Evolutionary conservation across 2,329 filamentous ascomycete species (phyloP).

Genomic region (Colletotrichum incanum): DNA sequence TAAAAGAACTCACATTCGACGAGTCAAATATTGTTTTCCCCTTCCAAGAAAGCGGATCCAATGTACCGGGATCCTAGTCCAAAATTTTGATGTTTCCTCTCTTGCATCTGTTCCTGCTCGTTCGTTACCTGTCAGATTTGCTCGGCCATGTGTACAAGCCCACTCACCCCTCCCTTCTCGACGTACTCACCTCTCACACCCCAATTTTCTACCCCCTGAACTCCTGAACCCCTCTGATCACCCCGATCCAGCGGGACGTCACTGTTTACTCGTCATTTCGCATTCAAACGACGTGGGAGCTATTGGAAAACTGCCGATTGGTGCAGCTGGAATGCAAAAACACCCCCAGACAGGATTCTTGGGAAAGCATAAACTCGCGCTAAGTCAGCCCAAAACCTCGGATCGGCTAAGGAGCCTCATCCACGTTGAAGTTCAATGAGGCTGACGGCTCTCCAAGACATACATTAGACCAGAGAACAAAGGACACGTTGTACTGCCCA

Average conservation of each 20-base stretch:
- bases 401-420: conserved; percentile 30
- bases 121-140: conserved; percentile 34
- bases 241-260: background rate
- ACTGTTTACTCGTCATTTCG: conserved; percentile 18
- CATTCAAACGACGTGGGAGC: background rate
- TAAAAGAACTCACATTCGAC: conserved; percentile 30
- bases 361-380: background rate
- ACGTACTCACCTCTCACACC: background rate
- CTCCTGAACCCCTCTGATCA: background rate
- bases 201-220: background rate
- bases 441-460: conserved; percentile 13
- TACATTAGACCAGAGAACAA: background rate
- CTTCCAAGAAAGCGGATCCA: conserved; percentile 8
- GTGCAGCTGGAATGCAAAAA: conserved; percentile 9
- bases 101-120: conserved; percentile 3
- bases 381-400: background rate
- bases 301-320: conserved; percentile 36
- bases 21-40: conserved; percentile 23
- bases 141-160: conserved; percentile 10
- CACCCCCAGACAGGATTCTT: background rate
- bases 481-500: background rate
- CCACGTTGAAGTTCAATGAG: conserved; percentile 9
- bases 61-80: conserved; percentile 8
- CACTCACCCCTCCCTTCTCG: background rate
- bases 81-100: background rate